These are phyloP conservation scores for Cutaneotrichosporon spelunceum DNA, from an alignment of 1,284 basidiomycete genomes.

Conservation along the genomic window DNA sequence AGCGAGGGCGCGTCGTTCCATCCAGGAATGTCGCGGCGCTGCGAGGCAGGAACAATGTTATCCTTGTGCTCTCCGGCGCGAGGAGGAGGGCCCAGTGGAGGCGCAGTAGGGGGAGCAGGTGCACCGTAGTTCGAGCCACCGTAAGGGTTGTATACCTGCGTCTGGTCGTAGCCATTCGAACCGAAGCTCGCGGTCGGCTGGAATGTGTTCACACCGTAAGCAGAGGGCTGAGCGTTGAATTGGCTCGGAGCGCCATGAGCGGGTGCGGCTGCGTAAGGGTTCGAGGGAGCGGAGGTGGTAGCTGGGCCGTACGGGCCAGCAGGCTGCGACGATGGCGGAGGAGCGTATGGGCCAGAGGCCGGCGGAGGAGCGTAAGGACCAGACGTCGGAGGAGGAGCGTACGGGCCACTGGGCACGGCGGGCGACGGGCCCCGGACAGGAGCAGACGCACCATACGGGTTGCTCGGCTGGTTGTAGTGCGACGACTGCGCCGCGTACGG, in stretches of 20 bases:
- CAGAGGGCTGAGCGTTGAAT: neutral
- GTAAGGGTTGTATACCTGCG: constrained; percentile 28
- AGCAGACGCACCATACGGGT: constrained; percentile 9
- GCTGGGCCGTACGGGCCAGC: constrained; percentile 6
- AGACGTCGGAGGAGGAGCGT: constrained; percentile 33
- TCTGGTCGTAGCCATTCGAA: constrained; percentile 37
- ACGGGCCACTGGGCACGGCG: constrained; percentile 24
- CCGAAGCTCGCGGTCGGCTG: constrained; percentile 1
- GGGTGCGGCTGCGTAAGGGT: constrained; percentile 31
- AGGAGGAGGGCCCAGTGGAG: constrained; percentile 47
- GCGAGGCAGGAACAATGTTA: constrained; percentile 44
- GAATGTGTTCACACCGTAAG: constrained; percentile 3
- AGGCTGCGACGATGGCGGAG: constrained; percentile 6
- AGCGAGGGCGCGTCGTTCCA: constrained; percentile 73
- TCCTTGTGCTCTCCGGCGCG: constrained; percentile 25
- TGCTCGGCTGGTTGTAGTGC: constrained; percentile 5
- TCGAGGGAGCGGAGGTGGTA: constrained; percentile 6
- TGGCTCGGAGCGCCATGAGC: neutral
- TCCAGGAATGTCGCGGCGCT: constrained; percentile 63
- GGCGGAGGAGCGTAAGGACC: constrained; percentile 19
- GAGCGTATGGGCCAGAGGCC: constrained; percentile 21
- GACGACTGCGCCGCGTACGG: constrained; percentile 6
- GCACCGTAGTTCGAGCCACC: constrained; percentile 29
- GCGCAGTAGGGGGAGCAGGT: constrained; percentile 32
- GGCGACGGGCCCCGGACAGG: constrained; percentile 10